A percentile compares a stretch with the other conserved stretches of the same genome.
phyloP scores from a whole-genome alignment of 164 flowering plant genomes.

The Kingdonia uniflora region DNA sequence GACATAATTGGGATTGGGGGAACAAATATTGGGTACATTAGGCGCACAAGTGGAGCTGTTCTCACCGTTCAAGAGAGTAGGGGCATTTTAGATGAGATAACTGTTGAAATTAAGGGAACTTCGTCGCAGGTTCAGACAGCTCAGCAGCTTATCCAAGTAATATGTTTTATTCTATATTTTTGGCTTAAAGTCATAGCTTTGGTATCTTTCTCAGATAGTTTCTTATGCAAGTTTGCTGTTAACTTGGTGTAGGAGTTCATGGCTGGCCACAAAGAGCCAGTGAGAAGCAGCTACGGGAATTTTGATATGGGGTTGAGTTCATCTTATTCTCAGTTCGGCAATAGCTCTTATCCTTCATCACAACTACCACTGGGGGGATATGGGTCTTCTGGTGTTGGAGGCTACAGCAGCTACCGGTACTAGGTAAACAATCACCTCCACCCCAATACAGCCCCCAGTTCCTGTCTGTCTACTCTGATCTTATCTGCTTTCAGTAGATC shows the following conservation, averaged over 20 bases:
- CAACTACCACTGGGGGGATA: constrained; percentile 41
- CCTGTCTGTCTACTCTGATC: no score
- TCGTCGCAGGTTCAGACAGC: constrained; percentile 85
- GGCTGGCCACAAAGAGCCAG: constrained; percentile 43
- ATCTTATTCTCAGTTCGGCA: constrained; percentile 41
- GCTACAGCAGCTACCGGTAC: constrained; percentile 46
- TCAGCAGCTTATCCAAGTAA: constrained; percentile 82
- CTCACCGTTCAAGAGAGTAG: constrained; percentile 81
- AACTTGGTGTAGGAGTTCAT: constrained; percentile 42
- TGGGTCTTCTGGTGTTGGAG: constrained; percentile 55
- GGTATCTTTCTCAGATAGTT: no score
- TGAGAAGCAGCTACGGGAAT: constrained; percentile 36
- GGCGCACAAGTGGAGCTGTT: constrained; percentile 82
- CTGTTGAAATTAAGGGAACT: constrained; percentile 85
- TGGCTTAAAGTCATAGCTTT: no score
- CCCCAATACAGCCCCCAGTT: no score
- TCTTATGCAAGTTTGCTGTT: background rate
- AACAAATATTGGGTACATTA: constrained; percentile 72
- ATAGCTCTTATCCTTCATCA: constrained; percentile 29
- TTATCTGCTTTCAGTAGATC: no score
- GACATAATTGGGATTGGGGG: constrained; percentile 88
- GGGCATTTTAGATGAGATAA: constrained; percentile 80
- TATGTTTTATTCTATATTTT: background rate
- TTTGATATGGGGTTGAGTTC: constrained; percentile 39
- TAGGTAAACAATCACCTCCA: constrained; percentile 10